phyloP scores from a whole-genome alignment of 257 asterid species.

The Petunia secreta region DNA sequence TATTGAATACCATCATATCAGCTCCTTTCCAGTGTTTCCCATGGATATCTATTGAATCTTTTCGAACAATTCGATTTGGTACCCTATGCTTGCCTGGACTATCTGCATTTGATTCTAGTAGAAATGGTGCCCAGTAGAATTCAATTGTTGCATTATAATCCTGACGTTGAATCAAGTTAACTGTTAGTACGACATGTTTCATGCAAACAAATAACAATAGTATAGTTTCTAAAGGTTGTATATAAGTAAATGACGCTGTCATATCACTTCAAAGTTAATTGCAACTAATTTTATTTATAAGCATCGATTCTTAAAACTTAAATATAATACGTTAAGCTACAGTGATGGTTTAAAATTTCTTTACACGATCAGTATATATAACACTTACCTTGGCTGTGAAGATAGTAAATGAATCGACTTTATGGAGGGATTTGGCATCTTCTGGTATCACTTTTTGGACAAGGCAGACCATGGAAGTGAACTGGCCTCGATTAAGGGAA shows the following conservation, averaged over 20 bases:
- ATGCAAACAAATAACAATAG: background rate
- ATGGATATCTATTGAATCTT: conserved; percentile 60
- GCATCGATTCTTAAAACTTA: too few species aligned
- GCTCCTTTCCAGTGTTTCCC: conserved; percentile 74
- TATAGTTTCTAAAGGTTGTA: too few species aligned
- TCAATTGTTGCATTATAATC: conserved; percentile 73
- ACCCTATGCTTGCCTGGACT: conserved; percentile 58
- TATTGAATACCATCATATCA: conserved; percentile 76
- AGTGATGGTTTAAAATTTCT: background rate
- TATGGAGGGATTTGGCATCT: conserved; percentile 53
- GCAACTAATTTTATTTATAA: background rate
- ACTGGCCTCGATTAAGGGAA: conserved; percentile 77
- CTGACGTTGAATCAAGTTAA: conserved; percentile 33
- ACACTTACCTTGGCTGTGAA: conserved; percentile 70
- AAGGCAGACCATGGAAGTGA: conserved; percentile 71
- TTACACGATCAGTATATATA: background rate
- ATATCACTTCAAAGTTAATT: background rate
- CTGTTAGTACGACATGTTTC: background rate
- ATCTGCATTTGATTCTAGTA: conserved; percentile 87
- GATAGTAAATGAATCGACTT: conserved; percentile 42
- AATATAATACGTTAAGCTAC: background rate
- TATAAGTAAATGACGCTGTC: background rate
- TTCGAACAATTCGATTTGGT: conserved; percentile 51
- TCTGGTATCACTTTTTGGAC: conserved; percentile 57
- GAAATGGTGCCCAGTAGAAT: conserved; percentile 90